These are phyloP conservation scores for Sporothrix brunneoviolacea DNA, from an alignment of 2,329 filamentous ascomycete species.

Conservation along the genomic window DNA sequence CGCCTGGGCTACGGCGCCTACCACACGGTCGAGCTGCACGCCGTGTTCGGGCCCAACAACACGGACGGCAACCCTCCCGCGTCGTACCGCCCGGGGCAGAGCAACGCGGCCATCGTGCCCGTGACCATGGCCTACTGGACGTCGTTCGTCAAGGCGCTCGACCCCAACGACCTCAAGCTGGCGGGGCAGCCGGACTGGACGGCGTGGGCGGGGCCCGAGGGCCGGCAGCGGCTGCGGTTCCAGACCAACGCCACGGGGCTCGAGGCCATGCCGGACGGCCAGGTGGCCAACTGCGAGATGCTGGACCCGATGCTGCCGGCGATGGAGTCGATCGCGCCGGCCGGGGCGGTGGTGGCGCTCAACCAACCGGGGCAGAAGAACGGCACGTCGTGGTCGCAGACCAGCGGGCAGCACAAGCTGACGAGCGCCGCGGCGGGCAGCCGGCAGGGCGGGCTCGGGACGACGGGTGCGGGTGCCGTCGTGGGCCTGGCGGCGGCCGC, in stretches of 20 bases:
- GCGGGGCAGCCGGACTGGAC: slow-evolving; percentile 44
- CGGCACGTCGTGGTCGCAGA: slow-evolving; percentile 15
- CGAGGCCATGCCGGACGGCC: slow-evolving; percentile 35
- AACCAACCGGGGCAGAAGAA: slow-evolving; percentile 15
- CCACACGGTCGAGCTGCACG: slow-evolving; percentile 60
- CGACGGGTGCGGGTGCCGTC: background rate
- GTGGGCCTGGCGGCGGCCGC: background rate
- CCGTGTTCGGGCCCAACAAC: slow-evolving; percentile 60
- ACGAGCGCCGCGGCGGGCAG: slow-evolving; percentile 1
- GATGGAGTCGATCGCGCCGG: slow-evolving; percentile 18
- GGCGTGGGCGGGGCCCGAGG: slow-evolving; percentile 30
- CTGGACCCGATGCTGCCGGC: slow-evolving; percentile 21
- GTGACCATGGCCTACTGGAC: slow-evolving; percentile 66
- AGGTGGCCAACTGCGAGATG: slow-evolving; percentile 22
- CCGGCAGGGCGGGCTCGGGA: background rate
- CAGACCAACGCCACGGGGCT: slow-evolving; percentile 34
- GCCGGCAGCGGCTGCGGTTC: slow-evolving; percentile 33
- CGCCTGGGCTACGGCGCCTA: slow-evolving; percentile 54
- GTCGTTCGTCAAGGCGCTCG: slow-evolving; percentile 58
- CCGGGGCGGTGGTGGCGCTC: slow-evolving; percentile 16
- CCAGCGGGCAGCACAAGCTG: slow-evolving; percentile 3
- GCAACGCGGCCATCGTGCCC: slow-evolving; percentile 51
- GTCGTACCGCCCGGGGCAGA: slow-evolving; percentile 46
- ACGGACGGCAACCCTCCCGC: slow-evolving; percentile 36
- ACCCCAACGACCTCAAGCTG: slow-evolving; percentile 53